Base-by-base conservation (phyloP, 257 asterid genomes). In the Petrea volubilis region DNA sequence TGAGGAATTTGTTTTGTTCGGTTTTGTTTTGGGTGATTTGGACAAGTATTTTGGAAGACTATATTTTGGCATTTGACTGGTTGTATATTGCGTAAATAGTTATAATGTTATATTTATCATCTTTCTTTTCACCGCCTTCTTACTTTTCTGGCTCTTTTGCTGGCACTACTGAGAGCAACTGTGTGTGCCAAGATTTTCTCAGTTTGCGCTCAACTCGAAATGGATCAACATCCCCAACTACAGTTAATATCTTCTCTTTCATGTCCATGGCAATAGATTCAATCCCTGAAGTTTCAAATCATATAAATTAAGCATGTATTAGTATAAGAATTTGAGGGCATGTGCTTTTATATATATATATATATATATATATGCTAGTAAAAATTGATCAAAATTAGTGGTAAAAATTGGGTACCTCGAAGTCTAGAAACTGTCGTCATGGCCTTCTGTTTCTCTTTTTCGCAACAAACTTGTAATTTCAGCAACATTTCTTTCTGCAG, bases 401-500 rank as follows among this genome's bases (percentile, higher is more conserved):
- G 1, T 13, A 20, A 2, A 14, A 17, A 6, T 62, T 56, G 11
- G 6, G 8, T 68, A 81, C 93, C 93, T 59, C 83, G 4, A 10
- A 87, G 65, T 47, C 81, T 31, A 25, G 93, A 85, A 60, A 90
- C 95, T 27, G 88, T 74, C 72, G 81, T 86, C 83, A 90, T 47
- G 55, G 87, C 93, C 75, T 83, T 90, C 58, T 78, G 74, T 66
- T 86, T 86, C 15, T 67, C 82, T 67, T 83, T 88, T 27, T 59
- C 77, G 64, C 76, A 85, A 34, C 52, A 73, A 29, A 88, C 46
- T 6, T 67, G 70, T 44, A 90, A 6, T 53, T 70, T 81, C 71
- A 90, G 64, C 25, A 90, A 89, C 70, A 86, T 68, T 74, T n/a
- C n/a, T n/a, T 90, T 90, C 95, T 90, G 87, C 85, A 72, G 15